Percentiles rank a stretch among this genome's conserved stretches.
These are phyloP conservation scores for Coniophora puteana DNA, from an alignment of 1,284 basidiomycete genomes.

Conservation along the genomic window DNA sequence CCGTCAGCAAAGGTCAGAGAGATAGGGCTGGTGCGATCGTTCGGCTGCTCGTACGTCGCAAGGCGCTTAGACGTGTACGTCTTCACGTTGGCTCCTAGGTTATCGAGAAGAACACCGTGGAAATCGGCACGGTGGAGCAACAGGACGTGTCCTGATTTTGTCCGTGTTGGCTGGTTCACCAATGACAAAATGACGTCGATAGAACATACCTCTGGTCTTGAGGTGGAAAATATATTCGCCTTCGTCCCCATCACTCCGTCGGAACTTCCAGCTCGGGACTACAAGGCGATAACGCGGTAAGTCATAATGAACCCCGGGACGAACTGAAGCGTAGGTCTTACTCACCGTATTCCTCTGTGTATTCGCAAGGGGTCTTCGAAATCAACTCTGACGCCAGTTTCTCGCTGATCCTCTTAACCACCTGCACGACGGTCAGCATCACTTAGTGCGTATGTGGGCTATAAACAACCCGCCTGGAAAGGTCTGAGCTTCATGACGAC, in stretches of 20 bases:
- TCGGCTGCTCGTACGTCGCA: slow-evolving; percentile 30
- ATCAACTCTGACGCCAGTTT: too few relatives aligned
- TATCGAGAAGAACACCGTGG: slow-evolving; percentile 33
- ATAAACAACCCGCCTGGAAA: too few relatives aligned
- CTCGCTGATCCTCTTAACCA: too few relatives aligned
- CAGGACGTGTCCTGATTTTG: slow-evolving; percentile 33
- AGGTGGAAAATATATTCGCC: slow-evolving; percentile 45
- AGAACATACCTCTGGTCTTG: slow-evolving; percentile 39
- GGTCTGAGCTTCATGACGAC: slow-evolving; percentile 49
- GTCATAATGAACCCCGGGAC: slow-evolving; percentile 8
- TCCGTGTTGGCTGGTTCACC: background rate
- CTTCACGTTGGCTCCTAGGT: slow-evolving; percentile 28
- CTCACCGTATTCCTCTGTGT: slow-evolving; percentile 35
- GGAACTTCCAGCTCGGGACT: slow-evolving; percentile 43
- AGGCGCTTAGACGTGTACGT: slow-evolving; percentile 37
- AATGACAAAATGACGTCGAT: slow-evolving; percentile 4
- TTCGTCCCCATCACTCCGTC: slow-evolving; percentile 46
- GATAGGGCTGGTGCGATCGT: slow-evolving; percentile 17
- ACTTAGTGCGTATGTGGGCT: too few relatives aligned
- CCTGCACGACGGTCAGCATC: too few relatives aligned
- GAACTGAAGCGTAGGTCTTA: background rate
- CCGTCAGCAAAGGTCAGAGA: slow-evolving; percentile 43
- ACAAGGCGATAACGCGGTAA: slow-evolving; percentile 7
- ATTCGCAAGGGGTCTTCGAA: slow-evolving; percentile 29
- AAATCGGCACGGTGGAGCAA: slow-evolving; percentile 43